phyloP scores from a whole-genome alignment of 1,139 yeast species.

The Kodamaea arcana region DNA sequence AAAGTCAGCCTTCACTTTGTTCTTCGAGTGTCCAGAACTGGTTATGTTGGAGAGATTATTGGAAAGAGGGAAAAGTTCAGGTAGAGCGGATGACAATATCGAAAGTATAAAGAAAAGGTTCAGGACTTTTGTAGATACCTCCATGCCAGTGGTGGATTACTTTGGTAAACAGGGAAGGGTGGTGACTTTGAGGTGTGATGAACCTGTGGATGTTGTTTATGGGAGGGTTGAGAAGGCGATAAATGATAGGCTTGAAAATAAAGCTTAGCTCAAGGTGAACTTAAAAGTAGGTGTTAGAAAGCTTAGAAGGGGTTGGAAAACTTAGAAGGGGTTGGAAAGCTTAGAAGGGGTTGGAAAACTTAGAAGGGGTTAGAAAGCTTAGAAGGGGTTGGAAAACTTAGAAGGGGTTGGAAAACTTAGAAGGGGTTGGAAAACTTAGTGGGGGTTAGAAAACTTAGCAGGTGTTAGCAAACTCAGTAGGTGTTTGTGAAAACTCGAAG shows the following conservation, averaged over 20 bases:
- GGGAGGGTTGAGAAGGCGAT: slow-evolving; percentile 65
- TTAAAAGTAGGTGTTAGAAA: too few species aligned
- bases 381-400: too few species aligned
- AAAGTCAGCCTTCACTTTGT: slow-evolving; percentile 71
- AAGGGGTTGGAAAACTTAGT: too few species aligned
- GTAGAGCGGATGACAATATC: slow-evolving; percentile 87
- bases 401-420: too few species aligned
- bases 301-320: too few species aligned
- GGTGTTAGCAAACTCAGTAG: too few species aligned
- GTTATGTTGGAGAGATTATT: slow-evolving; percentile 83
- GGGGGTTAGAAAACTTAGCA: too few species aligned
- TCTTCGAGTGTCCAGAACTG: slow-evolving; percentile 90
- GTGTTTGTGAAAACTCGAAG: too few species aligned
- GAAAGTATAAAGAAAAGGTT: slow-evolving; percentile 90
- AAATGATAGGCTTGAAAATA: slow-evolving; percentile 45
- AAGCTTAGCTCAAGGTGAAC: slow-evolving; percentile 24
- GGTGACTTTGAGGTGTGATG: slow-evolving; percentile 73
- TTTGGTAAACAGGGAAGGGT: slow-evolving; percentile 75
- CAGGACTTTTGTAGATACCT: slow-evolving; percentile 78
- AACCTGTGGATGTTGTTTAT: slow-evolving; percentile 76
- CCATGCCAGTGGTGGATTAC: slow-evolving; percentile 91
- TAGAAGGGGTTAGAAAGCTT: too few species aligned
- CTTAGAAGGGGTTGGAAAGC: too few species aligned
- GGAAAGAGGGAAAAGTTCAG: slow-evolving; percentile 92
- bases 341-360: too few species aligned